phyloP scores from a whole-genome alignment of 192 early-diverging fungal species.

The Haplosporangium gracile region DNA sequence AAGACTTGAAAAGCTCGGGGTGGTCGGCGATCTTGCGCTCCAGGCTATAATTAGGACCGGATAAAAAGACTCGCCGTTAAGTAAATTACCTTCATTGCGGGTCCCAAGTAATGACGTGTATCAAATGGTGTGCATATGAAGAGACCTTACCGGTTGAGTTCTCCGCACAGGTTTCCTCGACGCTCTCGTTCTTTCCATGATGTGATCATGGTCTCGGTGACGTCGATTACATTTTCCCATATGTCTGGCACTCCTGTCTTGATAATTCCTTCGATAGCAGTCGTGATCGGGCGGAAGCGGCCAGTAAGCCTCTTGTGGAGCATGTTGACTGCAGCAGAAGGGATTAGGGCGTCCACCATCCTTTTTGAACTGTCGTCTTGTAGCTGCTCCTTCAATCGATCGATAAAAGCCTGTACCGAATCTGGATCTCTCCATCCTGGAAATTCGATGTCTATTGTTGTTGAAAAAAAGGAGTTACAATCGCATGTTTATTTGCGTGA shows the following conservation, averaged over 20 bases:
- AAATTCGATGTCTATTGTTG: conserved; percentile 27
- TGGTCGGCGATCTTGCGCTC: conserved; percentile 13
- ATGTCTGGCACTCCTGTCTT: conserved; percentile 12
- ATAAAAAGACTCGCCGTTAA: too few species aligned
- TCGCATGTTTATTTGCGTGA: not conserved
- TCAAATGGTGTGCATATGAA: not conserved
- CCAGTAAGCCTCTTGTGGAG: conserved; percentile 26
- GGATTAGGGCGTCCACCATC: conserved; percentile 24
- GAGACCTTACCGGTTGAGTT: conserved; percentile 9
- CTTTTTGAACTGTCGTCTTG: too few species aligned
- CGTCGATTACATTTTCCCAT: conserved; percentile 21
- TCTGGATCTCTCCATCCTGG: conserved; percentile 25
- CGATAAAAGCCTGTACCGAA: too few species aligned
- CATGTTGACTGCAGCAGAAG: conserved; percentile 20
- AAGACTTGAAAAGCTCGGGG: conserved; percentile 6
- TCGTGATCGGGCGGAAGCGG: conserved; percentile 10
- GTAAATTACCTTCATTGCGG: too few species aligned
- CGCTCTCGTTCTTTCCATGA: conserved; percentile 36
- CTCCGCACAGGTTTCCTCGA: conserved; percentile 30
- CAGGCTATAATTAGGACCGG: conserved; percentile 13
- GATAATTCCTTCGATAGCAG: conserved; percentile 28
- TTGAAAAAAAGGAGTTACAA: not conserved
- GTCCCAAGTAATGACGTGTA: not conserved
- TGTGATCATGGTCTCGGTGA: conserved; percentile 22
- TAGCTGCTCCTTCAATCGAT: too few species aligned